These are phyloP conservation scores for Furculomyces boomerangus DNA, from an alignment of 371 early-diverging fungal species.

Conservation along the genomic window DNA sequence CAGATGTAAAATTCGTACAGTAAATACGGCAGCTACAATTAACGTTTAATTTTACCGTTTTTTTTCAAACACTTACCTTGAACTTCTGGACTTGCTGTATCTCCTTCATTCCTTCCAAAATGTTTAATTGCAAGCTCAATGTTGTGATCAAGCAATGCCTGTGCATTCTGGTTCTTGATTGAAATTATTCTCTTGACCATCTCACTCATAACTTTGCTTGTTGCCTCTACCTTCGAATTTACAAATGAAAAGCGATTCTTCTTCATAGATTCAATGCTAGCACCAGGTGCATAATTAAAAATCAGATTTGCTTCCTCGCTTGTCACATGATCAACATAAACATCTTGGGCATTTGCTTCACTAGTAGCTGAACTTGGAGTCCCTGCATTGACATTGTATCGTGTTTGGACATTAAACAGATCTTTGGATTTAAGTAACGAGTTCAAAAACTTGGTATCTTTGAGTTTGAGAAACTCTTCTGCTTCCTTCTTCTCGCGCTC, in stretches of 20 bases:
- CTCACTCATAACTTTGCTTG: slow-evolving; percentile 26
- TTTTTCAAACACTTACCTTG: slow-evolving; percentile 74
- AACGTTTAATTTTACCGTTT: too few species aligned
- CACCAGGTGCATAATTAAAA: slow-evolving; percentile 4
- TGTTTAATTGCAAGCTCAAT: slow-evolving; percentile 47
- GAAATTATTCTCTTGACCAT: slow-evolving; percentile 52
- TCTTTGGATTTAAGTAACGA: slow-evolving; percentile 12
- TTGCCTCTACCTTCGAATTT: neutral
- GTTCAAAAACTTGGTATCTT: slow-evolving; percentile 21
- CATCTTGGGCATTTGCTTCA: neutral
- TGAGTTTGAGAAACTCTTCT: slow-evolving; percentile 19
- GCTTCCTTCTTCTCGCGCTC: slow-evolving; percentile 8
- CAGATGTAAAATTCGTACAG: slow-evolving; percentile 75
- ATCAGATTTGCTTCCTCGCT: slow-evolving; percentile 17
- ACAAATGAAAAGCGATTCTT: neutral
- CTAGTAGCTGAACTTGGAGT: too few species aligned
- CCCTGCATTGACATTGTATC: too few species aligned
- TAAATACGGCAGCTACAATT: slow-evolving; percentile 74
- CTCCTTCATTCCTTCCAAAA: slow-evolving; percentile 56
- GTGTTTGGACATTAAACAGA: slow-evolving; percentile 7
- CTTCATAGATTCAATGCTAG: neutral
- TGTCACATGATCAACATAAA: neutral
- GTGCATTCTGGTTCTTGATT: slow-evolving; percentile 58
- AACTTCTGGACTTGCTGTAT: slow-evolving; percentile 86
- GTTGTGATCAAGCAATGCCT: slow-evolving; percentile 59